Evolutionary conservation across 495 filamentous ascomycete species (phyloP).

Genomic region (Hypoxylon trugodes): DNA sequence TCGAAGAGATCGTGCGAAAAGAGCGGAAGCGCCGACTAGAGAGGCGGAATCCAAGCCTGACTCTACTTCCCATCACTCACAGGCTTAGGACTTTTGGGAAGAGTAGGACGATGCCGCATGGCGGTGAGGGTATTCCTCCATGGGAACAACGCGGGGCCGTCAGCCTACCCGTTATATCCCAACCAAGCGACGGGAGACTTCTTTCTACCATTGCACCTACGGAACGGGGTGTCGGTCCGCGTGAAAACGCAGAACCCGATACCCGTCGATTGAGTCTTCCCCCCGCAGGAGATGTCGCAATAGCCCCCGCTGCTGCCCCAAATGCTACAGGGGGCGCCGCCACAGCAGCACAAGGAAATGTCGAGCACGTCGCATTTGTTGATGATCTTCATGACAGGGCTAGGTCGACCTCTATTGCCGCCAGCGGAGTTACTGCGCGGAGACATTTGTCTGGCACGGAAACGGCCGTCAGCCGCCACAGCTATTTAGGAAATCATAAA

Average conservation of each 20-base stretch:
- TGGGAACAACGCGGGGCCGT: background rate
- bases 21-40: slow-evolving; percentile 48
- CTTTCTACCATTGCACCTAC: slow-evolving; percentile 27
- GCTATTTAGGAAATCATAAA: slow-evolving; percentile 43
- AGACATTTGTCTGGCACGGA: slow-evolving; percentile 26
- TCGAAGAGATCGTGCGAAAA: slow-evolving; percentile 65
- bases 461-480: slow-evolving; percentile 9
- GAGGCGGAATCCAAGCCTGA: slow-evolving; percentile 36
- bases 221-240: background rate
- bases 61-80: slow-evolving; percentile 38
- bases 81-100: slow-evolving; percentile 33
- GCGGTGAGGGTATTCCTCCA: background rate
- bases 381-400: slow-evolving; percentile 18
- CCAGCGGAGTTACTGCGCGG: slow-evolving; percentile 18
- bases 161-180: slow-evolving; percentile 31
- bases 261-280: background rate
- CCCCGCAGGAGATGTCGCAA: background rate
- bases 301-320: background rate
- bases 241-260: background rate
- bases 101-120: slow-evolving; percentile 23
- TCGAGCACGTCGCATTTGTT: slow-evolving; percentile 39
- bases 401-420: slow-evolving; percentile 30
- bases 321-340: background rate
- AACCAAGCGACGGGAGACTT: slow-evolving; percentile 31
- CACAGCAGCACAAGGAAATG: background rate